Evolutionary conservation across 345 rosid genomes (phyloP).

Genomic region (Xanthoceras sorbifolium): DNA sequence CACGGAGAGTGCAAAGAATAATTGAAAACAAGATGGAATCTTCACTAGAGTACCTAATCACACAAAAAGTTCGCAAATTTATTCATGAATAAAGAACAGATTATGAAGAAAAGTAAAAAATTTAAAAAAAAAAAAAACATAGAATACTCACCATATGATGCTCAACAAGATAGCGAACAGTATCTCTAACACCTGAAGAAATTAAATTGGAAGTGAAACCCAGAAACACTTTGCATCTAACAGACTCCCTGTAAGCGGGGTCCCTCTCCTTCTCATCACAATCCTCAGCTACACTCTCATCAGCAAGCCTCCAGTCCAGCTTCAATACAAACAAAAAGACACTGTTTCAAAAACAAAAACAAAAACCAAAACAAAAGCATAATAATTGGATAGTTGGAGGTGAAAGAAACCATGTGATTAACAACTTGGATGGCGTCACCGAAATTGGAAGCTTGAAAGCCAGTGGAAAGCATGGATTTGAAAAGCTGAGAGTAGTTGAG

Average conservation of each 20-base stretch:
- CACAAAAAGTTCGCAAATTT: neutral
- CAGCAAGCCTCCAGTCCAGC: slow-evolving; percentile 91
- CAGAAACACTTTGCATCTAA: slow-evolving; percentile 81
- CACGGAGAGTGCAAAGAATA: neutral
- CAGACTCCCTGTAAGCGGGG: slow-evolving; percentile 59
- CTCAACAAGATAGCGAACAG: slow-evolving; percentile 77
- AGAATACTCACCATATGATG: slow-evolving; percentile 76
- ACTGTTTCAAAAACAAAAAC: neutral
- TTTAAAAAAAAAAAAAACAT: too few species aligned
- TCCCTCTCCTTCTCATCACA: slow-evolving; percentile 75
- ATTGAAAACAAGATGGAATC: neutral
- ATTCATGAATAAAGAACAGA: neutral
- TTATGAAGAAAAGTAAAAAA: too few species aligned
- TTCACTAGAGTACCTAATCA: neutral
- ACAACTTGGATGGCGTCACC: slow-evolving; percentile 80
- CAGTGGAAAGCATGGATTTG: slow-evolving; percentile 76
- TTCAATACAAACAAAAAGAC: slow-evolving; percentile 37
- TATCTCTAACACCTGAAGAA: slow-evolving; percentile 91
- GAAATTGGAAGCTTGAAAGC: slow-evolving; percentile 95
- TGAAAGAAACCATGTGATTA: slow-evolving; percentile 70
- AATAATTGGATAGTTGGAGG: slow-evolving; percentile 1
- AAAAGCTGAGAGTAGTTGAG: slow-evolving; percentile 61
- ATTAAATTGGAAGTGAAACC: slow-evolving; percentile 97
- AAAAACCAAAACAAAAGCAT: neutral
- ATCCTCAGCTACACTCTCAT: slow-evolving; percentile 62